Base-by-base conservation (phyloP, 148 eudicot species). In the Dysphania ambrosioides region DNA sequence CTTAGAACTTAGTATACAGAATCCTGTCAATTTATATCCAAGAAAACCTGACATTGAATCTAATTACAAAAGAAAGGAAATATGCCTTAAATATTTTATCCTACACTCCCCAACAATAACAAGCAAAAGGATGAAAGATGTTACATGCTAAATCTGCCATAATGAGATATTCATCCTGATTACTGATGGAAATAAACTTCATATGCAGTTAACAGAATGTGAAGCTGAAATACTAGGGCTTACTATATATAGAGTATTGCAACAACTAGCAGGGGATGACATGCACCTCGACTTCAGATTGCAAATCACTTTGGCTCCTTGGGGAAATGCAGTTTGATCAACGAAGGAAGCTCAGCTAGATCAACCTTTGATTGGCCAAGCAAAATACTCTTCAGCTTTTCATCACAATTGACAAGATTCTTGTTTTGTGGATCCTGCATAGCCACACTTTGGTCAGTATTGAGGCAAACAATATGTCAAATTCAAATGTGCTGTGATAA, bases 311-410 rank as follows among this genome's bases (percentile, higher is more conserved):
- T 93, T 66, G 86, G 70, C 72, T 19, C 75, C 80, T 90, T 91
- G 3, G 97, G 96, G 70, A 94, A 94, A 86, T 94, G 98, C 80
- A 94, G 79, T 83, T 94, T 91, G 77, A 94, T 84, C 83, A 94
- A 71, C 40, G 86, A 73, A 80, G 98, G 97, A 83, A 94, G 96
- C 84, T 94, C 98, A 70, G 80, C 84, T 42, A 91, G 87, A 62
- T 94, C 98, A 75, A 94, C 67, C 79, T 75, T 84, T 47, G 81
- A 70, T 79, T 91, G 90, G 57, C 98, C 97, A 81, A 91, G 80
- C 82, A 91, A 78, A 84, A 94, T 87, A 57, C 90, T 81, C 90
- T 82, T 94, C 88, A 94, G 78, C 80, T 91, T 90, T 36, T 86
- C 90, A 88, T 94, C 98, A 84, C 97, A 94, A 73, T 86, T 87